These are phyloP conservation scores for Pleurotus giganteus DNA, from an alignment of 768 basidiomycete genomes.

Conservation along the genomic window DNA sequence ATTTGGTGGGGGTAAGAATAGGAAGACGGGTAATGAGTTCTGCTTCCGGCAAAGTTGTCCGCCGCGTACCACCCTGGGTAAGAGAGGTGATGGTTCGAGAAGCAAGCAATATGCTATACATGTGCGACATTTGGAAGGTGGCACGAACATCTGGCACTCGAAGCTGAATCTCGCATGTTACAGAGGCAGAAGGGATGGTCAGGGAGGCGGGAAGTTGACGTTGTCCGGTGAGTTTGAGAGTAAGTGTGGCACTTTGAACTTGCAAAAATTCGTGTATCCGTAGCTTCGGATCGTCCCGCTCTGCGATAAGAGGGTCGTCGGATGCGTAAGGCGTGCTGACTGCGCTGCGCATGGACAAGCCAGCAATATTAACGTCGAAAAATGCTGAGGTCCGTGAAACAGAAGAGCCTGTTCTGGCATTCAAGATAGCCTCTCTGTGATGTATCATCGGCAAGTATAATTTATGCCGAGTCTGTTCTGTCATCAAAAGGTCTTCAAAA, in stretches of 20 bases:
- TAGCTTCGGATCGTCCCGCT: slow-evolving; percentile 47
- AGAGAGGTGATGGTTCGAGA: slow-evolving; percentile 43
- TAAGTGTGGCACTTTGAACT: slow-evolving; percentile 28
- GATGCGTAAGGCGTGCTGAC: slow-evolving; percentile 65
- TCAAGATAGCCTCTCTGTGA: slow-evolving; percentile 40
- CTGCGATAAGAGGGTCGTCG: slow-evolving; percentile 61
- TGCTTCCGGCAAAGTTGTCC: slow-evolving; percentile 15
- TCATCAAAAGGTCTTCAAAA: slow-evolving; percentile 31
- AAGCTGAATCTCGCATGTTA: slow-evolving; percentile 46
- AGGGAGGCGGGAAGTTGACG: slow-evolving; percentile 11
- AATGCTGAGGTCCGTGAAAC: slow-evolving; percentile 38
- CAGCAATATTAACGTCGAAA: slow-evolving; percentile 42
- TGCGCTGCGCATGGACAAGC: slow-evolving; percentile 56
- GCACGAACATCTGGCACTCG: slow-evolving; percentile 51
- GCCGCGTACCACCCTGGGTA: slow-evolving; percentile 16
- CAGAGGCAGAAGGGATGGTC: slow-evolving; percentile 18
- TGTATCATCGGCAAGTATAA: slow-evolving; percentile 55
- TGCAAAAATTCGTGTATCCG: slow-evolving; percentile 43
- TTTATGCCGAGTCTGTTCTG: slow-evolving; percentile 46
- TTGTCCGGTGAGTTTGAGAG: slow-evolving; percentile 27
- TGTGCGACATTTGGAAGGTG: slow-evolving; percentile 59
- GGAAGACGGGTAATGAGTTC: slow-evolving; percentile 17
- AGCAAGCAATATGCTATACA: slow-evolving; percentile 71
- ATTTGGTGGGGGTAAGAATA: slow-evolving; percentile 13
- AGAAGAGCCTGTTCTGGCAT: slow-evolving; percentile 33